Evolutionary conservation across 768 basidiomycete species (phyloP).

Genomic region (Agaricus blazei): DNA sequence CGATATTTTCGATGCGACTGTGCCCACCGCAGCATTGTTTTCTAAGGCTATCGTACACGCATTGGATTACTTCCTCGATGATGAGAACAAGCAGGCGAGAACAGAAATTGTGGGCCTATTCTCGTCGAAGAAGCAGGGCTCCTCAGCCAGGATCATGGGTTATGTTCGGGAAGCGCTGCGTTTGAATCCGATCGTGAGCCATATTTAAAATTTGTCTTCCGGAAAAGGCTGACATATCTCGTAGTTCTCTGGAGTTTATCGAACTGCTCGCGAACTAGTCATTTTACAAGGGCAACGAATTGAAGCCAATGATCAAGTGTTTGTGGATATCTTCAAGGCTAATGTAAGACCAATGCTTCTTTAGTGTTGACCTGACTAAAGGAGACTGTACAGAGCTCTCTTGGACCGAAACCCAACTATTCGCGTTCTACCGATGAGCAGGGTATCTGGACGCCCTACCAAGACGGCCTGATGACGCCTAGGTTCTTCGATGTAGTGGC

Average conservation of each 20-base stretch:
- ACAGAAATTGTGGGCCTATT: slow-evolving; percentile 35
- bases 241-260: slow-evolving; percentile 37
- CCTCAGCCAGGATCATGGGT: slow-evolving; percentile 27
- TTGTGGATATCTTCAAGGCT: slow-evolving; percentile 31
- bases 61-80: slow-evolving; percentile 55
- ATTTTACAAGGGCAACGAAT: slow-evolving; percentile 18
- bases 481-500: slow-evolving; percentile 38
- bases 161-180: slow-evolving; percentile 46
- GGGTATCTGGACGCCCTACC: slow-evolving; percentile 18
- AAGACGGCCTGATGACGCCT: slow-evolving; percentile 24
- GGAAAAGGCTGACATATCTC: not conserved
- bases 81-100: slow-evolving; percentile 27
- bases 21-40: slow-evolving; percentile 53
- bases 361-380: not conserved
- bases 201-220: not conserved
- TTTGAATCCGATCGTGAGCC: slow-evolving; percentile 30
- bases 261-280: slow-evolving; percentile 26
- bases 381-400: not conserved
- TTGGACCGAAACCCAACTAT: slow-evolving; percentile 13
- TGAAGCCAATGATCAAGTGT: slow-evolving; percentile 24
- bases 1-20: slow-evolving; percentile 46
- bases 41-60: slow-evolving; percentile 51
- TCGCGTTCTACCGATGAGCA: slow-evolving; percentile 17
- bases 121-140: slow-evolving; percentile 18
- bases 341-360: slow-evolving; percentile 19